Evolutionary conservation across 2,329 filamentous ascomycete genomes (phyloP), one percentile per base, ranked within the genome.

Genomic region (Colletotrichum sansevieriae): DNA sequence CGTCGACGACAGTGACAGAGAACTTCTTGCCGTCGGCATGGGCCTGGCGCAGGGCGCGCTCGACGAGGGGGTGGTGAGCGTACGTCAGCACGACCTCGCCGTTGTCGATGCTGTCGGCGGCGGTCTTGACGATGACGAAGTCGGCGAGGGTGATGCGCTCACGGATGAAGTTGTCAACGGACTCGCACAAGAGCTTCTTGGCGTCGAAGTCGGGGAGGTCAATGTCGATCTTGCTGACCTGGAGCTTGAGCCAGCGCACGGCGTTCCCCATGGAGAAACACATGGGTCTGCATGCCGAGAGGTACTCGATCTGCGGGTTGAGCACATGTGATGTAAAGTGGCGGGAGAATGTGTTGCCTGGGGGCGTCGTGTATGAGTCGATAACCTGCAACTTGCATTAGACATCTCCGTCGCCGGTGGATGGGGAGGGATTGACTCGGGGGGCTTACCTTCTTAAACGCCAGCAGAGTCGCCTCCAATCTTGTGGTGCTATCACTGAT

Each of bases 221-320:
- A 46, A 95, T 94, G 75, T 98, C 94, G 67, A 98, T 91, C 74
- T 94, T 94, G 75, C 93, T 92, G 76, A 99, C 95, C 75, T 94
- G 90, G 55, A 97, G 89, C 83, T 99, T 99, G 57, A 99, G 87
- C 86, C 94, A 95, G 63, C 96, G 90, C 77, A 99, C 97, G 41
- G 94, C 94, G 78, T 98, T 99, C 70, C 96, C 96, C 91, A 98
- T 97, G 71, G 93, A 94, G 80, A 97, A 96, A 73, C 93, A 97
- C 81, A 99, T 92, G 39, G 96, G 95, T n/a, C 96, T 91, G 76
- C 95, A 98, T 73, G 94, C 94, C 69, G 93, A 93, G 70, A 99
- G 87, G 77, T 97, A 98, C 72, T 97, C 94, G 76, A 99, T 98
- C 80, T 99, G 96, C 43, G 95, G 93, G 75, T 94, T 96, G 68